Percentiles rank a stretch among this genome's conserved stretches.
Evolutionary conservation across 1,139 yeast genomes (phyloP).

Genomic region (Yamadazyma epiphylla): DNA sequence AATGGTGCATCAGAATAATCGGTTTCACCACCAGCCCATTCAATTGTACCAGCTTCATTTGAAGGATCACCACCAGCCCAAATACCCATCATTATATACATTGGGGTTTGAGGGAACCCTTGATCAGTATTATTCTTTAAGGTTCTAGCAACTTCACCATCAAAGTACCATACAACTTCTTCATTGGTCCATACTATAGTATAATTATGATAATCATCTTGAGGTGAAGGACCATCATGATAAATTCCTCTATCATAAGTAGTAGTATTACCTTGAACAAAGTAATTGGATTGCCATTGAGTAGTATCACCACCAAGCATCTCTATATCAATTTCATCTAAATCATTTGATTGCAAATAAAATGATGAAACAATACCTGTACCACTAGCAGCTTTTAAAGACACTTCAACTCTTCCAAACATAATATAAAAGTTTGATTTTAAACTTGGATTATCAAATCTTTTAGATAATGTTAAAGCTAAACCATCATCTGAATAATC

Average conservation of each 20-base stretch:
- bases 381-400: slow-evolving; percentile 66
- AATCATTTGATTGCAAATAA: slow-evolving; percentile 72
- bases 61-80: slow-evolving; percentile 48
- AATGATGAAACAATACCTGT: slow-evolving; percentile 71
- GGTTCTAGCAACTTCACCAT: slow-evolving; percentile 41
- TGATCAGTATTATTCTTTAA: slow-evolving; percentile 29
- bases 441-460: slow-evolving; percentile 68
- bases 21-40: slow-evolving; percentile 42
- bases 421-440: slow-evolving; percentile 70
- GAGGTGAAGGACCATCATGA: slow-evolving; percentile 47
- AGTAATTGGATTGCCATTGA: slow-evolving; percentile 73
- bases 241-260: slow-evolving; percentile 73
- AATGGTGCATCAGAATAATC: slow-evolving; percentile 36
- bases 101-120: slow-evolving; percentile 51
- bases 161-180: slow-evolving; percentile 37
- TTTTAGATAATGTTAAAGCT: slow-evolving; percentile 49
- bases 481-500: slow-evolving; percentile 43
- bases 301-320: slow-evolving; percentile 71
- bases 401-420: slow-evolving; percentile 76
- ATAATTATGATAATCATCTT: slow-evolving; percentile 27
- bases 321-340: slow-evolving; percentile 79
- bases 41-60: slow-evolving; percentile 45
- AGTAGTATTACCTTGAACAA: slow-evolving; percentile 68
- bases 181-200: slow-evolving; percentile 35
- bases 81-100: slow-evolving; percentile 41